phyloP scores from a whole-genome alignment of 2,329 filamentous ascomycete species.

The Chrysoporthe austroafricana region DNA sequence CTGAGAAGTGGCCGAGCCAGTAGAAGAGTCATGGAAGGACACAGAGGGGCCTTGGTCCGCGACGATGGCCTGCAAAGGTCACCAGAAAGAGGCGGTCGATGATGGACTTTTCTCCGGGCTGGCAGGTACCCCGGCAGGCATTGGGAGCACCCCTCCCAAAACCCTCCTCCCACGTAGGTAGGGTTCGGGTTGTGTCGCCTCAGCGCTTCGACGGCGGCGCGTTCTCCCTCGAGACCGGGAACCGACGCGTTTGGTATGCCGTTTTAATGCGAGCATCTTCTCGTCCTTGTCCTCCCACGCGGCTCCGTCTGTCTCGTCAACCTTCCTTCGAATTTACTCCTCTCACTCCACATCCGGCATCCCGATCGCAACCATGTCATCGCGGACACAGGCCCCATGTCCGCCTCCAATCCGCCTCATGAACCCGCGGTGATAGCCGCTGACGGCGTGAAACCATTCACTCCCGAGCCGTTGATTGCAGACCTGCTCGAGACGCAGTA shows the following conservation, averaged over 20 bases:
- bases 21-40: slow-evolving; percentile 15
- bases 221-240: too few species aligned
- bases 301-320: too few species aligned
- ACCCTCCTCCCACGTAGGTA: too few species aligned
- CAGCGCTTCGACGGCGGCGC: background rate
- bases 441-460: slow-evolving; percentile 33
- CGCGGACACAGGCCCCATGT: slow-evolving; percentile 15
- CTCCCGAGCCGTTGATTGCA: slow-evolving; percentile 47
- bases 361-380: slow-evolving; percentile 16
- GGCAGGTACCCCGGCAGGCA: background rate
- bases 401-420: slow-evolving; percentile 8
- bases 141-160: background rate
- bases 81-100: background rate
- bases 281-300: too few species aligned
- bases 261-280: background rate
- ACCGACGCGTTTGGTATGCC: background rate
- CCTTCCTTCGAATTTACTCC: background rate
- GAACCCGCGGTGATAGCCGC: slow-evolving; percentile 31
- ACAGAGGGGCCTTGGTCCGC: background rate
- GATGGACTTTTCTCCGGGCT: background rate
- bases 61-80: background rate
- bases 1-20: slow-evolving; percentile 21
- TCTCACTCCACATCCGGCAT: background rate
- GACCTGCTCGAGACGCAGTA: slow-evolving; percentile 54
- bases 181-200: background rate